phyloP scores from a whole-genome alignment of 108 stramenopile genomes.

The Cyclotella kingstonii region DNA sequence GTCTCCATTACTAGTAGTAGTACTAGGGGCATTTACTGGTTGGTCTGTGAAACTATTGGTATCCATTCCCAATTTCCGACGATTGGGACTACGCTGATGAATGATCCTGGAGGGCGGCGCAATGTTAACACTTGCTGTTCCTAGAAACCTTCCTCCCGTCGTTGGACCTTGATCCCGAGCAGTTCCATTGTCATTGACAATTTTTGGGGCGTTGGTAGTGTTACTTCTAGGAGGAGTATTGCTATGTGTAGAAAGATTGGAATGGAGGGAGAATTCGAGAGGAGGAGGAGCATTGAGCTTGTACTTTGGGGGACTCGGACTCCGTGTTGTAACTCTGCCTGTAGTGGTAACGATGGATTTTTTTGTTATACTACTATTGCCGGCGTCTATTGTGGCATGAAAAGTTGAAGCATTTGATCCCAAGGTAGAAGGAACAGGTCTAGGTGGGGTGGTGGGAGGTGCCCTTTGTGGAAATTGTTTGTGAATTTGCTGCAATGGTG shows the following conservation, averaged over 20 bases:
- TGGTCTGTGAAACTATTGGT: not conserved
- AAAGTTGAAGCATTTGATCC: too few species aligned
- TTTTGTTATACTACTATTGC: too few species aligned
- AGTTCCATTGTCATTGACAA: too few species aligned
- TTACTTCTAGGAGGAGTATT: not conserved
- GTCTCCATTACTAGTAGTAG: too few species aligned
- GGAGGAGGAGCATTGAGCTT: constrained; percentile 38
- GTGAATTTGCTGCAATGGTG: not conserved
- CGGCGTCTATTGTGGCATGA: too few species aligned
- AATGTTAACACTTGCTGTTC: too few species aligned
- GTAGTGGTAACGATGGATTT: not conserved
- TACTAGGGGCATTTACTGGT: not conserved
- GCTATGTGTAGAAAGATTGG: not conserved
- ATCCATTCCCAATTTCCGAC: too few species aligned
- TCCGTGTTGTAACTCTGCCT: constrained; percentile 2
- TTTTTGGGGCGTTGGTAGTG: too few species aligned
- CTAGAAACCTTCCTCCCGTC: too few species aligned
- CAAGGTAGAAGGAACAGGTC: not conserved
- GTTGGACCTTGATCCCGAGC: too few species aligned
- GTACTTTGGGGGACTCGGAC: constrained; percentile 26
- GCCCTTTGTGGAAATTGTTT: not conserved
- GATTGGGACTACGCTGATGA: not conserved
- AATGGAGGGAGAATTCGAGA: constrained; percentile 3
- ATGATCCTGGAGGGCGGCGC: constrained; percentile 16
- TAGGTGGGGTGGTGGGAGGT: constrained; percentile 16